Conservation (phyloP, 2,329 filamentous ascomycete genomes). For the Phaeosphaeria sp. region DNA sequence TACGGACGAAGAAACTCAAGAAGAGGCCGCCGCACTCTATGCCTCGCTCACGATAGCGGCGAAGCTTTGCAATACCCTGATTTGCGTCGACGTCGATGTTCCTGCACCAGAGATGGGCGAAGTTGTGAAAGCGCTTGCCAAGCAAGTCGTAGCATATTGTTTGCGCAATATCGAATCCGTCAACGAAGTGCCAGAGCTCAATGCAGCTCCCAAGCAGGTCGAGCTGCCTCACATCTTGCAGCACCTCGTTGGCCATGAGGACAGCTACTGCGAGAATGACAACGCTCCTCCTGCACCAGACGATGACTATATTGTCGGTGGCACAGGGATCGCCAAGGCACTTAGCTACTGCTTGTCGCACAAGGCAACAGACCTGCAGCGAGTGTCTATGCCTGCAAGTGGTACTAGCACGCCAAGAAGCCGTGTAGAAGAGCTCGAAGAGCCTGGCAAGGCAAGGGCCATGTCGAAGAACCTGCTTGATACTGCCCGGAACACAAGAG, state of each 20-base stretch:
- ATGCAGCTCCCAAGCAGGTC: constrained; percentile 58
- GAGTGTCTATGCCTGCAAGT: constrained; percentile 52
- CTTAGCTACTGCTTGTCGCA: constrained; percentile 89
- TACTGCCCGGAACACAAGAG: constrained; percentile 87
- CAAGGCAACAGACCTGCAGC: constrained; percentile 65
- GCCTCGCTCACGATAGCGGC: constrained; percentile 89
- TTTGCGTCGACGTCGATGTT: constrained; percentile 91
- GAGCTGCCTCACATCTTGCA: constrained; percentile 83
- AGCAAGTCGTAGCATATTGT: constrained; percentile 94
- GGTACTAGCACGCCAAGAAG: constrained; percentile 62
- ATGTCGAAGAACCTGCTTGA: constrained; percentile 91
- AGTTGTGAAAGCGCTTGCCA: constrained; percentile 88
- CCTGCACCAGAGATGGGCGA: constrained; percentile 83
- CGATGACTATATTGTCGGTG: constrained; percentile 94
- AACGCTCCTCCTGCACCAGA: constrained; percentile 77
- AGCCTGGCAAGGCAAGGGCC: constrained; percentile 61
- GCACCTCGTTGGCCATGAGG: constrained; percentile 79
- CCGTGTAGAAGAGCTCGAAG: constrained; percentile 24
- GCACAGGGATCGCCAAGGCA: constrained; percentile 93
- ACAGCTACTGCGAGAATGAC: constrained; percentile 61
- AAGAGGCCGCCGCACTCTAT: constrained; percentile 93
- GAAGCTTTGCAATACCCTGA: constrained; percentile 79
- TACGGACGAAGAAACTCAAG: constrained; percentile 78
- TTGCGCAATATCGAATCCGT: constrained; percentile 87
- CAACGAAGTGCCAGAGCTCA: constrained; percentile 68